These are phyloP conservation scores for Vitellaria paradoxa DNA, from an alignment of 179 eudicot species.

Conservation along the genomic window DNA sequence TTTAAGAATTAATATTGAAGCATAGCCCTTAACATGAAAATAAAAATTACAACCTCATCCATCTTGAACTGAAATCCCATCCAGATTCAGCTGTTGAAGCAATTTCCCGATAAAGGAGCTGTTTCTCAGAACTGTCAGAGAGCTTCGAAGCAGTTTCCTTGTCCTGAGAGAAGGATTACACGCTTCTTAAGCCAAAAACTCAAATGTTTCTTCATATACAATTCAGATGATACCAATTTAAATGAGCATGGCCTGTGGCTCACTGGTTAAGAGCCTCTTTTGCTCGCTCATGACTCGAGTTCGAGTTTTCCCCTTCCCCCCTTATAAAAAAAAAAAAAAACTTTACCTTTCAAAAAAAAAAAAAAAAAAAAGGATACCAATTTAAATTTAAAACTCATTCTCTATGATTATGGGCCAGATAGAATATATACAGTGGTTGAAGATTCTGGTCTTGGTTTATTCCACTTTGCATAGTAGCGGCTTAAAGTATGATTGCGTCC, in stretches of 20 bases:
- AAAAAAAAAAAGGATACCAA: too few species aligned
- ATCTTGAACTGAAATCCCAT: slow-evolving; percentile 96
- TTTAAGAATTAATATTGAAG: too few species aligned
- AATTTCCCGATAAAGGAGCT: slow-evolving; percentile 66
- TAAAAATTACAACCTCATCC: slow-evolving; percentile 68
- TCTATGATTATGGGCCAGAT: neutral
- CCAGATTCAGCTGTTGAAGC: slow-evolving; percentile 97
- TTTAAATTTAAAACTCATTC: neutral
- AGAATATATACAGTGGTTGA: slow-evolving; percentile 53
- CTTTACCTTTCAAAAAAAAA: too few species aligned
- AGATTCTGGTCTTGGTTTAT: slow-evolving; percentile 93
- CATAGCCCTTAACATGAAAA: too few species aligned
- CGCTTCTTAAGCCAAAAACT: neutral
- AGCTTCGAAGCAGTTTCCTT: slow-evolving; percentile 58
- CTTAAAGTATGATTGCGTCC: slow-evolving; percentile 55
- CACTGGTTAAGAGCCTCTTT: too few species aligned
- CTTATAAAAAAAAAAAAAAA: too few species aligned
- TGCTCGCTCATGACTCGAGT: too few species aligned
- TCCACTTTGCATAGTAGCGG: slow-evolving; percentile 93
- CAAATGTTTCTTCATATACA: neutral
- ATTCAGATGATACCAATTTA: slow-evolving; percentile 1
- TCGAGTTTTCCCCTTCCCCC: too few species aligned
- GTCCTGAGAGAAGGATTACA: slow-evolving; percentile 43
- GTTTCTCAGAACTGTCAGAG: slow-evolving; percentile 36
- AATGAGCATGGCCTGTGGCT: neutral